Conservation (phyloP, 441 rosid species). For the Eugenia klotzschiana region DNA sequence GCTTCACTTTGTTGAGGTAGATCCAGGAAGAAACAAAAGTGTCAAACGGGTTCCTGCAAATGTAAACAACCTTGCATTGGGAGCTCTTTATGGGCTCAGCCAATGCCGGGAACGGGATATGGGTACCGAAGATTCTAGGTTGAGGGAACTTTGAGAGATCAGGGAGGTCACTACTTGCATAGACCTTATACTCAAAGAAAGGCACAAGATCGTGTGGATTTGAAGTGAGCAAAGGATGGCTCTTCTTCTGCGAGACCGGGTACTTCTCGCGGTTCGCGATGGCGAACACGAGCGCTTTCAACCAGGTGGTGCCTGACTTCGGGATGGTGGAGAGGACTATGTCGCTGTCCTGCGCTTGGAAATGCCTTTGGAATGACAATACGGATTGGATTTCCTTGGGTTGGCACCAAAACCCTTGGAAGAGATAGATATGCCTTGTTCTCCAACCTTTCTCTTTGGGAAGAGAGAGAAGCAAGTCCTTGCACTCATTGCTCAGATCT, state of each 20-base stretch:
- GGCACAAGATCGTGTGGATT: slow-evolving; percentile 80
- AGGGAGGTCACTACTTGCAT: slow-evolving; percentile 27
- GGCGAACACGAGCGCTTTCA: slow-evolving; percentile 52
- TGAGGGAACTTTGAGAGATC: slow-evolving; percentile 29
- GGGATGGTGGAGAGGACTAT: slow-evolving; percentile 52
- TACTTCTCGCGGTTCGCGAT: slow-evolving; percentile 24
- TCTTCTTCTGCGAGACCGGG: background rate
- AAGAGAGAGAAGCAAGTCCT: slow-evolving; percentile 31
- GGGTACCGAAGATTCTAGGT: slow-evolving; percentile 55
- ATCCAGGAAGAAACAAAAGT: slow-evolving; percentile 57
- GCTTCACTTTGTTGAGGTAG: slow-evolving; percentile 23
- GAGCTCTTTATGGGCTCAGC: slow-evolving; percentile 20
- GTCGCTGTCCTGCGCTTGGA: slow-evolving; percentile 24
- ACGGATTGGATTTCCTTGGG: slow-evolving; percentile 54
- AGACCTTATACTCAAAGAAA: slow-evolving; percentile 59
- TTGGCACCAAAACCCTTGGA: slow-evolving; percentile 73
- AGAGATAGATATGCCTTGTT: slow-evolving; percentile 35
- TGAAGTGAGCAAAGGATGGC: slow-evolving; percentile 44
- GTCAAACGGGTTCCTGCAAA: slow-evolving; percentile 67
- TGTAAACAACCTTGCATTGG: slow-evolving; percentile 30
- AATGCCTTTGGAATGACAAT: slow-evolving; percentile 42
- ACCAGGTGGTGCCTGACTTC: slow-evolving; percentile 85
- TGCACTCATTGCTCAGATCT: slow-evolving; percentile 28
- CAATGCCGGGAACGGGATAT: slow-evolving; percentile 36
- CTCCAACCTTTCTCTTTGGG: slow-evolving; percentile 63